phyloP scores from a whole-genome alignment of 306 rosid species.

The Glycine soja region DNA sequence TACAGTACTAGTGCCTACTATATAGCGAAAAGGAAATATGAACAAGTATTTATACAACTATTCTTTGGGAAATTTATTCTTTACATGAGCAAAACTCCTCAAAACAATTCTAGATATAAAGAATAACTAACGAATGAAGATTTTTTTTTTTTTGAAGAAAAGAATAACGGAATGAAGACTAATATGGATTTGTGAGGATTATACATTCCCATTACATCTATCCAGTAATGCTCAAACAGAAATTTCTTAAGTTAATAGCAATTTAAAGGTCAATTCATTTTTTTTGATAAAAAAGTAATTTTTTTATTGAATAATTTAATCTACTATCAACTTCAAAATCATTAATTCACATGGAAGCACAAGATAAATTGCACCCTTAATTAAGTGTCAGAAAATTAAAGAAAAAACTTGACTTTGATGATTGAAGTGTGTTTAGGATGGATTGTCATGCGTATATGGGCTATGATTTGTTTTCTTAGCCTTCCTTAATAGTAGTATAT shows the following conservation, averaged over 20 bases:
- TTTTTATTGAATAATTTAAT: too few relatives aligned
- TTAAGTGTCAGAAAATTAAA: conserved; percentile 5
- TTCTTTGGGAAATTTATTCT: background rate
- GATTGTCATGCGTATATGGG: conserved; percentile 6
- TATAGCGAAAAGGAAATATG: background rate
- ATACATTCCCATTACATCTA: background rate
- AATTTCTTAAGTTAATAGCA: background rate
- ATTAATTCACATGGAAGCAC: too few relatives aligned
- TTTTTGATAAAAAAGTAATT: background rate
- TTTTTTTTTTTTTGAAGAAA: background rate
- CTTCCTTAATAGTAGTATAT: background rate
- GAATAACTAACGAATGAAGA: background rate
- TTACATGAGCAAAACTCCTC: background rate
- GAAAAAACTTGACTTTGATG: conserved; percentile 3
- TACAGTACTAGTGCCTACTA: background rate
- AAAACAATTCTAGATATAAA: background rate
- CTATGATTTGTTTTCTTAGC: conserved; percentile 2
- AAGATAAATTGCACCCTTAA: background rate
- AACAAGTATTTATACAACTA: background rate
- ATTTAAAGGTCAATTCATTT: background rate
- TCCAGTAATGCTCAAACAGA: background rate
- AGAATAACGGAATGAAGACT: background rate
- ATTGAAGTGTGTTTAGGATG: background rate
- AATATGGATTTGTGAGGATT: background rate
- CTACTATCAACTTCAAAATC: too few relatives aligned